Evolutionary conservation across 2,329 filamentous ascomycete species (phyloP).

Genomic region (Knoxdaviesia capensis): DNA sequence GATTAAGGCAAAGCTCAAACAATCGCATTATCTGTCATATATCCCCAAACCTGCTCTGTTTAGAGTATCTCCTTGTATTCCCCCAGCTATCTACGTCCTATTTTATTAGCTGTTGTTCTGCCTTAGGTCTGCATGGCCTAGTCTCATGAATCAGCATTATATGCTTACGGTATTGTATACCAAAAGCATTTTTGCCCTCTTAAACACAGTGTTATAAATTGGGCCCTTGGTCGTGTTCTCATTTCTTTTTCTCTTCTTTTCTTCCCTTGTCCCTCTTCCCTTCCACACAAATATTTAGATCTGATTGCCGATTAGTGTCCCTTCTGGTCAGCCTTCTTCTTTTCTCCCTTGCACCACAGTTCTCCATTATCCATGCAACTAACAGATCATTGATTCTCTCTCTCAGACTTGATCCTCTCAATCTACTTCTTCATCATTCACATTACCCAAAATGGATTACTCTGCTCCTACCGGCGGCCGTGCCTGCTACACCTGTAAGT

Average conservation of each 20-base stretch:
- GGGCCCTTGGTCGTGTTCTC: neutral
- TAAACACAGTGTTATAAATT: no score
- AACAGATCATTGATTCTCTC: neutral
- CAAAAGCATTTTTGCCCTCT: no score
- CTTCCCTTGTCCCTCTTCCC: neutral
- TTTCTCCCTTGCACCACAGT: neutral
- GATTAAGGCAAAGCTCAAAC: no score
- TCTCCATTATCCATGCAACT: no score
- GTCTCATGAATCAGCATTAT: no score
- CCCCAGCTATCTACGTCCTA: no score
- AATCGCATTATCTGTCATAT: no score
- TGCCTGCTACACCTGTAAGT: slow-evolving; percentile 32
- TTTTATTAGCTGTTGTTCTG: no score
- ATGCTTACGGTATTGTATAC: no score
- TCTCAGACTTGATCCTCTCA: neutral
- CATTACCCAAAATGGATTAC: slow-evolving; percentile 20
- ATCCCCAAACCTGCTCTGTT: no score
- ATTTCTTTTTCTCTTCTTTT: neutral
- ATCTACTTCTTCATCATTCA: neutral
- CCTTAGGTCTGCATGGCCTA: no score
- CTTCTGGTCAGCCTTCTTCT: neutral
- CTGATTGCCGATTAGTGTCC: neutral
- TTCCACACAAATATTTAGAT: neutral
- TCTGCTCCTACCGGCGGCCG: slow-evolving; percentile 14
- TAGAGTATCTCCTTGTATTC: no score